These are phyloP conservation scores for Cystobasidium slooffiae DNA, from an alignment of 1,284 basidiomycete genomes.

Conservation along the genomic window DNA sequence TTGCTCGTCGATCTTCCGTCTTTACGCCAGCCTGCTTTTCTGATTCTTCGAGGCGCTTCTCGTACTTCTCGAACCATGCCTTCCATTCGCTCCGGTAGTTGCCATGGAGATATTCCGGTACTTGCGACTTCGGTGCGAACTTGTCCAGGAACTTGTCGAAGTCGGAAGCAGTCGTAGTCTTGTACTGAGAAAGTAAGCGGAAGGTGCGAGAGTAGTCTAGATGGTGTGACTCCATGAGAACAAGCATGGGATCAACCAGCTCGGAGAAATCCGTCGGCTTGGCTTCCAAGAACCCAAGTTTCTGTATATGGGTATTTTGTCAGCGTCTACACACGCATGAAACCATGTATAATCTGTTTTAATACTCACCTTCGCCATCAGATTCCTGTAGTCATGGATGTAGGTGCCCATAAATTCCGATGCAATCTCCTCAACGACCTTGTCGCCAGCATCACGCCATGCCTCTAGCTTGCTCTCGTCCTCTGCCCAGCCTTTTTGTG, in stretches of 20 bases:
- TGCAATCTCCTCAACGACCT: conserved; percentile 60
- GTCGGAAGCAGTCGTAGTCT: conserved; percentile 52
- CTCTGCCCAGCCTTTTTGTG: conserved; percentile 68
- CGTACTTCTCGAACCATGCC: conserved; percentile 72
- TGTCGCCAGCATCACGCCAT: conserved; percentile 67
- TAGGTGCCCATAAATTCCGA: conserved; percentile 64
- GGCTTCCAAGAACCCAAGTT: conserved; percentile 70
- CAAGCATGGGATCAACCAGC: conserved; percentile 69
- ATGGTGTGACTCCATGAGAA: conserved; percentile 69
- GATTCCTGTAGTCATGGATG: conserved; percentile 65
- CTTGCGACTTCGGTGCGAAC: conserved; percentile 60
- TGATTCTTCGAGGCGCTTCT: conserved; percentile 64
- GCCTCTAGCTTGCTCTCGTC: conserved; percentile 63
- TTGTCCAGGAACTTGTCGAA: conserved; percentile 62
- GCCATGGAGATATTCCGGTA: conserved; percentile 59
- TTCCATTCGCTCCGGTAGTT: conserved; percentile 62
- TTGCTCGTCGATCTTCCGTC: conserved; percentile 57
- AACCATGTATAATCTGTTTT: no score
- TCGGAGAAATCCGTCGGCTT: conserved; percentile 66
- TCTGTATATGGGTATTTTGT: conserved; percentile 58
- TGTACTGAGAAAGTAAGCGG: conserved; percentile 70
- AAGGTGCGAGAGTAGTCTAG: conserved; percentile 85
- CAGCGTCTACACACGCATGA: not conserved
- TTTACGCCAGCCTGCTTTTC: conserved; percentile 56
- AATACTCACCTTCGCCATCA: conserved; percentile 69